phyloP scores from a whole-genome alignment of 352 stramenopile genomes.

The Phytophthora fragariaefolia region DNA sequence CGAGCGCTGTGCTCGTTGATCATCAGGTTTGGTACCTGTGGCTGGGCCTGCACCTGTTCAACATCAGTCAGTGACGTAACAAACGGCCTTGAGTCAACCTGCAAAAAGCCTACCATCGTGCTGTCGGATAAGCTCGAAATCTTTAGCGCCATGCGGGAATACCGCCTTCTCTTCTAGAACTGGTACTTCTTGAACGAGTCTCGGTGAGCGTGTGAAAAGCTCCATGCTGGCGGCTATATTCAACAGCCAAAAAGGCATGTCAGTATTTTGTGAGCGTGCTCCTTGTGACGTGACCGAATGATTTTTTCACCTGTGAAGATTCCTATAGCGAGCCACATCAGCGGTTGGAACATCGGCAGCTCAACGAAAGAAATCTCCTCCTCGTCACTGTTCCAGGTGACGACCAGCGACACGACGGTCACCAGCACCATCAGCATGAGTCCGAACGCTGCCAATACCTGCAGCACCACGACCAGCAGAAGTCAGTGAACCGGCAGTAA shows the following conservation, averaged over 20 bases:
- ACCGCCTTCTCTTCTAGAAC: constrained; percentile 63
- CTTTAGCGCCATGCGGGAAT: constrained; percentile 57
- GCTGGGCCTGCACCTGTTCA: background rate
- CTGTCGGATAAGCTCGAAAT: constrained; percentile 65
- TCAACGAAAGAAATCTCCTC: constrained; percentile 42
- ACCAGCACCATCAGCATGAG: constrained; percentile 77
- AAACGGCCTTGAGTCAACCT: background rate
- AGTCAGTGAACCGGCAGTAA: background rate
- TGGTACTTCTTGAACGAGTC: constrained; percentile 33
- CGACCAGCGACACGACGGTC: constrained; percentile 57
- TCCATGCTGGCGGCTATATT: constrained; percentile 57
- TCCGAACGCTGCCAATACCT: constrained; percentile 77
- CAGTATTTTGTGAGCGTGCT: background rate
- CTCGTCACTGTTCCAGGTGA: constrained; percentile 67
- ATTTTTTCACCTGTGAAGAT: constrained; percentile 66
- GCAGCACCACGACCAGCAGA: constrained; percentile 1
- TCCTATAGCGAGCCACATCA: constrained; percentile 83
- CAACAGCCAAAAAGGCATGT: constrained; percentile 12
- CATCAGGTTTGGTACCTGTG: background rate
- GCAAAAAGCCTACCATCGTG: constrained; percentile 39
- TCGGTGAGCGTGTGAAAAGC: constrained; percentile 40
- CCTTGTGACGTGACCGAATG: background rate
- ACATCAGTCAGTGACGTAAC: background rate
- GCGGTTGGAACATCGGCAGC: constrained; percentile 78
- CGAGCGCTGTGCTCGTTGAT: background rate